These are phyloP conservation scores for Prillingera fragicola DNA, from an alignment of 1,284 basidiomycete genomes.

Conservation along the genomic window DNA sequence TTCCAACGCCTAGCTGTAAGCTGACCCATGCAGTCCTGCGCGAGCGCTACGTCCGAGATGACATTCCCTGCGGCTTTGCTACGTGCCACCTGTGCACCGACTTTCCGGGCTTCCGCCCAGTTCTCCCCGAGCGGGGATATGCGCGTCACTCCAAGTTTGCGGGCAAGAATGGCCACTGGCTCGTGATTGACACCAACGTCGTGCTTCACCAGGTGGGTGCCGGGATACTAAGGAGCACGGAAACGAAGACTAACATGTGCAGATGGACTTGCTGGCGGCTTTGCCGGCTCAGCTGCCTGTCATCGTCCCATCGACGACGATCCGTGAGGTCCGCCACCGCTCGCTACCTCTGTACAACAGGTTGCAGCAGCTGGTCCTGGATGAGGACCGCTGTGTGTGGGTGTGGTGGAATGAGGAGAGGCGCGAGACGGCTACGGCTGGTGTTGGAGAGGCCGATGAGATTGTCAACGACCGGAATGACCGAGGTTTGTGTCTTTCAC, in stretches of 20 bases:
- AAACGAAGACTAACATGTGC: conserved; percentile 15
- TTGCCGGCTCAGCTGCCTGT: conserved; percentile 66
- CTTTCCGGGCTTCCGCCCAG: conserved; percentile 47
- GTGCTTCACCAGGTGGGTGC: conserved; percentile 73
- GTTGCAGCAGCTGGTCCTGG: conserved; percentile 70
- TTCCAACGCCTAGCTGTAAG: not conserved
- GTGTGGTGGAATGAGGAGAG: conserved; percentile 89
- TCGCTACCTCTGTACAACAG: conserved; percentile 90
- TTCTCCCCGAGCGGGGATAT: conserved; percentile 55
- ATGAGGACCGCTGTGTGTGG: conserved; percentile 70
- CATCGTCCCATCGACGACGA: conserved; percentile 87
- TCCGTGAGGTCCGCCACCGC: conserved; percentile 93
- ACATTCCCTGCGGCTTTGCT: conserved; percentile 83
- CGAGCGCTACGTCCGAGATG: conserved; percentile 88
- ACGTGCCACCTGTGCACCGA: conserved; percentile 60
- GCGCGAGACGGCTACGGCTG: conserved; percentile 52
- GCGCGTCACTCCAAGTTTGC: conserved; percentile 49
- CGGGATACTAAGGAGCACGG: too few species aligned
- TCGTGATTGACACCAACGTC: conserved; percentile 93
- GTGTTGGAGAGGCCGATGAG: conserved; percentile 24
- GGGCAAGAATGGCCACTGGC: conserved; percentile 58
- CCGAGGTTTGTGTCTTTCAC: conserved; percentile 58
- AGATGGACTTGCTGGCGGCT: conserved; percentile 91
- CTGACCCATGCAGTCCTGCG: conserved; percentile 61
- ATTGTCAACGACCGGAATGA: conserved; percentile 86